phyloP scores from a whole-genome alignment of 2,329 filamentous ascomycete species.

The Annulohypoxylon truncatum region DNA sequence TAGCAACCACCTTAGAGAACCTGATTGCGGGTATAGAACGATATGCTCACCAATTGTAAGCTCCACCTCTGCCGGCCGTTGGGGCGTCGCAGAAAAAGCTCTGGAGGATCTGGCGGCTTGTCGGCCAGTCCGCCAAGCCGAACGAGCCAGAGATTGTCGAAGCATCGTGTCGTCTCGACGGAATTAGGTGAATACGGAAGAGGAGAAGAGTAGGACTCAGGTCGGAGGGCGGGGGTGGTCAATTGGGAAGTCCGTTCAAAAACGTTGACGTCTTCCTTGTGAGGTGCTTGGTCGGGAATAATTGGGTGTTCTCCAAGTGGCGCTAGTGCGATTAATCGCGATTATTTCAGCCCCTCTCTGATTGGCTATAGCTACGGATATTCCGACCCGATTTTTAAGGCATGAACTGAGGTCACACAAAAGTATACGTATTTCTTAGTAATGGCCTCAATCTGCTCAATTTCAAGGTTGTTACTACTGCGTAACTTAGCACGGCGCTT shows the following conservation, averaged over 20 bases:
- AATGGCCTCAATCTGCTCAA: neutral
- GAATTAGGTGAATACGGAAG: conserved; percentile 57
- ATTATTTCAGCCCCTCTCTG: conserved; percentile 45
- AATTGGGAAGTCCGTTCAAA: conserved; percentile 40
- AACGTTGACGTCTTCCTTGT: conserved; percentile 44
- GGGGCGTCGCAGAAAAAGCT: conserved; percentile 83
- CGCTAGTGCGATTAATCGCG: conserved; percentile 44
- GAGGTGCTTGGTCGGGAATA: conserved; percentile 33
- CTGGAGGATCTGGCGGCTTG: conserved; percentile 72
- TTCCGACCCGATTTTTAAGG: conserved; percentile 28
- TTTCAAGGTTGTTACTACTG: neutral
- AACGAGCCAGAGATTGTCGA: conserved; percentile 74
- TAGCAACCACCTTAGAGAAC: conserved; percentile 33
- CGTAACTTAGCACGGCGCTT: neutral
- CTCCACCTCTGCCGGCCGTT: conserved; percentile 90
- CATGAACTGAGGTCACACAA: neutral
- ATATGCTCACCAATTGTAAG: conserved; percentile 84
- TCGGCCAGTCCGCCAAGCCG: conserved; percentile 73
- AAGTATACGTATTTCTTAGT: conserved; percentile 13
- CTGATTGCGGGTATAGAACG: conserved; percentile 32
- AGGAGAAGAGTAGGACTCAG: conserved; percentile 46
- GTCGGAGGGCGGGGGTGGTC: conserved; percentile 41
- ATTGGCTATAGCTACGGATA: conserved; percentile 37
- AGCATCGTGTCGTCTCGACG: conserved; percentile 74
- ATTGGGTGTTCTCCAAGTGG: conserved; percentile 26